Base-by-base conservation (phyloP, 495 filamentous ascomycete genomes). In the Penicillium antarcticum region DNA sequence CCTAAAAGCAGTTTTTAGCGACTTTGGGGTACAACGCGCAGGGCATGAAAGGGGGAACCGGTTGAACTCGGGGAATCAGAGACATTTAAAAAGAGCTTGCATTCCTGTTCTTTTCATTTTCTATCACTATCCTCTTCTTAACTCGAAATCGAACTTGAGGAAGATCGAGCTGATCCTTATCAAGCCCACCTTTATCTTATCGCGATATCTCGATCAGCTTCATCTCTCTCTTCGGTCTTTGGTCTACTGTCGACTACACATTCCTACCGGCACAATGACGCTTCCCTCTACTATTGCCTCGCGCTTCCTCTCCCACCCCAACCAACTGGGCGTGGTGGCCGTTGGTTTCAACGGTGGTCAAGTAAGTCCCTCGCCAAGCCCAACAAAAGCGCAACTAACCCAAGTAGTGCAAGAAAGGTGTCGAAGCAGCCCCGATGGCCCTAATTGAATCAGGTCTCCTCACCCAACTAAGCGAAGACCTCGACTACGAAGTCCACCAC, bases 341-440 rank as follows among this genome's bases (percentile, higher is more conserved):
- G 94, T 97, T 16, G 92, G 92, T 51, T 98, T 98, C 79, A 95
- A 91, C 48, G 94, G 95, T 59, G 94, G 94, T 44, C 94, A 98
- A 81, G 92, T 92, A 81, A 58, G 74, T 57, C 40, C n/a, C 16
- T 9, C 45, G 16, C 55, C 37, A 45, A 12, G 31, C 18, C 48
- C 10, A 32, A 40, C 52, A 61, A 53, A 42, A 24, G 26, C n/a
- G 21, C n/a, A 21, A 18, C 47, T 55, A 42, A 61, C 36, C 1
- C 12, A 3, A 33, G 31, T 65, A 97, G 91, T 84, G 85, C 74
- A 96, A 97, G 77, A 75, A 83, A 19, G 94, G 94, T 54, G 92
- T 96, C 46, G 94, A 99, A 66, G 89, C 89, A 4, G 94, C 90
- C 2, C 95, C 94, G 24, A 87, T 87, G 62, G 94, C 91, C 40